Evolutionary conservation across 2,329 filamentous ascomycete genomes (phyloP).

Genomic region (Sporothrix euskadiensis): DNA sequence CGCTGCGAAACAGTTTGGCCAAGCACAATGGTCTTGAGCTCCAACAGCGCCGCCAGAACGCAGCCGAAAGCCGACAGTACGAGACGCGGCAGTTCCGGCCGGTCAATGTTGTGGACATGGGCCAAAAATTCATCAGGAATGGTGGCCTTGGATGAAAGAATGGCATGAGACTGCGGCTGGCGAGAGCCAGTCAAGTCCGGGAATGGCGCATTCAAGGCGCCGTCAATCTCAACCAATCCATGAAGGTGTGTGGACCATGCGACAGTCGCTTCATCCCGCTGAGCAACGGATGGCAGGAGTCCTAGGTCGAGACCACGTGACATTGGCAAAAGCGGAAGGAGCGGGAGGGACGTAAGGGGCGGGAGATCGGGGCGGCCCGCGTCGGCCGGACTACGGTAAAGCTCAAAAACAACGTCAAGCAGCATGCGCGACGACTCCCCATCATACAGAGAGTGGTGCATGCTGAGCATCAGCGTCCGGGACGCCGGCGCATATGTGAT

Average conservation of each 20-base stretch:
- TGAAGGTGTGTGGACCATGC: conserved; percentile 32
- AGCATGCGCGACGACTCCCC: conserved; percentile 58
- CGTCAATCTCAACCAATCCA: conserved; percentile 27
- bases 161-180: conserved; percentile 30
- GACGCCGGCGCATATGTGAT: conserved; percentile 40
- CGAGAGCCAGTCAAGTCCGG: conserved; percentile 36
- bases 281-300: conserved; percentile 31
- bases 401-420: conserved; percentile 45
- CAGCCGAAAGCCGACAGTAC: conserved; percentile 36
- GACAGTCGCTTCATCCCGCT: conserved; percentile 32
- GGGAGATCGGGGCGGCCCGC: background rate
- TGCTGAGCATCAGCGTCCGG: conserved; percentile 41
- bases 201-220: conserved; percentile 33
- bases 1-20: conserved; percentile 35
- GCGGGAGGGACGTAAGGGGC: background rate
- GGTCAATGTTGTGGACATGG: background rate
- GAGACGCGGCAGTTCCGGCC: conserved; percentile 26
- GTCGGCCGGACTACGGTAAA: conserved; percentile 12
- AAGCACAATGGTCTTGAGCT: conserved; percentile 34
- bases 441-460: conserved; percentile 66
- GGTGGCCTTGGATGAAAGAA: conserved; percentile 25
- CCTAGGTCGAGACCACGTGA: conserved; percentile 33
- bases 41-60: conserved; percentile 33
- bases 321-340: conserved; percentile 21
- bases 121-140: conserved; percentile 8